These are phyloP conservation scores for Sambucus nigra DNA, from an alignment of 129 eudicot species.

Conservation along the genomic window DNA sequence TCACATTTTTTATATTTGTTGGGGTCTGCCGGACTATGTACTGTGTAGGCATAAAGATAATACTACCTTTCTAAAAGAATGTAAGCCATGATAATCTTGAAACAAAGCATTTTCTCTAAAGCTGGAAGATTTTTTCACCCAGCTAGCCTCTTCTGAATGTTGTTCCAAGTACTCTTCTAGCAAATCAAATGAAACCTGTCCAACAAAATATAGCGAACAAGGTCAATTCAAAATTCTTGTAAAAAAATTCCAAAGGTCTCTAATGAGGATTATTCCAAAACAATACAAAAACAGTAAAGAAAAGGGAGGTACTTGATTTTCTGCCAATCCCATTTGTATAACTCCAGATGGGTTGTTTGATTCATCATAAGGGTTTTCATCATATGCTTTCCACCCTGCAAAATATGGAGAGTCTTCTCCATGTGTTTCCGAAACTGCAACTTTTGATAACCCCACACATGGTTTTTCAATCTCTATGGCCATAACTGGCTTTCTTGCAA, in stretches of 20 bases:
- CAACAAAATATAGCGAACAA: conserved; percentile 5
- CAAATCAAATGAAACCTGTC: conserved; percentile 85
- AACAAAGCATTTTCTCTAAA: conserved; percentile 94
- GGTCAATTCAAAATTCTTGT: not conserved
- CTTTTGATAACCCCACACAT: conserved; percentile 47
- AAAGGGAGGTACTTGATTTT: conserved; percentile 63
- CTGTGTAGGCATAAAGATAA: not conserved
- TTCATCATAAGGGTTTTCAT: conserved; percentile 83
- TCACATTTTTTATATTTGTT: not conserved
- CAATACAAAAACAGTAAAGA: not conserved
- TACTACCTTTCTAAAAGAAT: conserved; percentile 70
- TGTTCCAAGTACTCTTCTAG: conserved; percentile 80
- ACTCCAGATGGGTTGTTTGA: conserved; percentile 65
- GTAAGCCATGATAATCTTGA: conserved; percentile 96
- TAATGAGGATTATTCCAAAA: too few relatives aligned
- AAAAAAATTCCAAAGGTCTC: too few relatives aligned
- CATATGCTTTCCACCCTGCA: conserved; percentile 99
- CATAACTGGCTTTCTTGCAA: conserved; percentile 28
- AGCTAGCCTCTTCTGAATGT: conserved; percentile 43
- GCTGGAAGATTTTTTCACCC: conserved; percentile 42
- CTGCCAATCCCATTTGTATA: conserved; percentile 96
- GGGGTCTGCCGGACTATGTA: not conserved
- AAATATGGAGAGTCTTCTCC: conserved; percentile 98
- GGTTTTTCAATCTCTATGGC: conserved; percentile 58
- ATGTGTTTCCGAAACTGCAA: conserved; percentile 84